Conservation (phyloP, 2,329 filamentous ascomycete species). For the Paecilomyces sp. region DNA sequence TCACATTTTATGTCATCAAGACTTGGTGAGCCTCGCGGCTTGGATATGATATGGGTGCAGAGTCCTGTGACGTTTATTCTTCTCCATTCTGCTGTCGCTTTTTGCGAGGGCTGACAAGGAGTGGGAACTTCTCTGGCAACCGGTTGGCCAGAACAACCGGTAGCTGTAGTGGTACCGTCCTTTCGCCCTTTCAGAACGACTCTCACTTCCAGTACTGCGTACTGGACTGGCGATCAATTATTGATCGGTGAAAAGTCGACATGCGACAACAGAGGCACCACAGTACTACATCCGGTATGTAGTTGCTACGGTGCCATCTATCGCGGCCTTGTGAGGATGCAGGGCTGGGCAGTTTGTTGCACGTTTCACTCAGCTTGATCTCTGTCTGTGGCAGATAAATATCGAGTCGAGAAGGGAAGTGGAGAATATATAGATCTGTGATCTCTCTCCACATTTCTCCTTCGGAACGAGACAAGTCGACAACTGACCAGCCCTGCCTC, state of each 20-base stretch:
- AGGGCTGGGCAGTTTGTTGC: slow-evolving; percentile 8
- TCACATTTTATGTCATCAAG: slow-evolving; percentile 40
- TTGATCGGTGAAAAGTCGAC: slow-evolving; percentile 10
- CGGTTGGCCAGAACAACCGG: slow-evolving; percentile 12
- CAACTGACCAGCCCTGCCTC: slow-evolving; percentile 7
- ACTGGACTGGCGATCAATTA: slow-evolving; percentile 27
- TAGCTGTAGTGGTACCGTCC: slow-evolving; percentile 8
- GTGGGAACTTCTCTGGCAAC: slow-evolving; percentile 3
- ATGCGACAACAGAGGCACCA: slow-evolving; percentile 7
- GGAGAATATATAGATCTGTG: slow-evolving; percentile 29
- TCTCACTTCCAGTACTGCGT: slow-evolving; percentile 31
- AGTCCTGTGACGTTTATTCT: slow-evolving; percentile 22
- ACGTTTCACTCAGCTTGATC: slow-evolving; percentile 8
- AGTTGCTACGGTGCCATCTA: slow-evolving; percentile 2
- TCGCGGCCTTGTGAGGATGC: slow-evolving; percentile 3
- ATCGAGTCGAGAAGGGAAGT: slow-evolving; percentile 17
- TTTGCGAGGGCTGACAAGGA: slow-evolving; percentile 11
- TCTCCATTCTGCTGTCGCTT: slow-evolving; percentile 23
- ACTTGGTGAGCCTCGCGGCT: slow-evolving; percentile 44
- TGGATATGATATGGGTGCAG: slow-evolving; percentile 38
- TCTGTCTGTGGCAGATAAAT: slow-evolving; percentile 20
- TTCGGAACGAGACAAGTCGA: slow-evolving; percentile 1
- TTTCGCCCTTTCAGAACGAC: slow-evolving; percentile 30
- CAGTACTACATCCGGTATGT: slow-evolving; percentile 14
- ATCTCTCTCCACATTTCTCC: slow-evolving; percentile 5